Evolutionary conservation across 2,329 filamentous ascomycete species (phyloP).

Genomic region (Aotearoamyces nothofagi): DNA sequence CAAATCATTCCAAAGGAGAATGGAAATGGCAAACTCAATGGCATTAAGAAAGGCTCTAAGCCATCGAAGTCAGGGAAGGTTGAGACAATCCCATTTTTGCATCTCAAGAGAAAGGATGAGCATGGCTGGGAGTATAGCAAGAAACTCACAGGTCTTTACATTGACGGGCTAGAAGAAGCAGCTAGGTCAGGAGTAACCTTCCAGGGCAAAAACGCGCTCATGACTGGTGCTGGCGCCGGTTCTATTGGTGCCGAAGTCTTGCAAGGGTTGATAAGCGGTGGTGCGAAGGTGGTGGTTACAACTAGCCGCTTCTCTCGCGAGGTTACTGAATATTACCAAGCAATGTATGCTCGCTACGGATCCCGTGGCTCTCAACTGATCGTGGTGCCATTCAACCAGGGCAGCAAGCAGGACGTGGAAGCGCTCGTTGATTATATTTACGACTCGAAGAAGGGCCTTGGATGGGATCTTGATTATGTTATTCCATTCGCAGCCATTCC

Average conservation of each 20-base stretch:
- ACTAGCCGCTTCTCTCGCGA: slow-evolving; percentile 93
- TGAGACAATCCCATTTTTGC: slow-evolving; percentile 94
- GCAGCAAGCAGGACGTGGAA: slow-evolving; percentile 95
- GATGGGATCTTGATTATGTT: slow-evolving; percentile 95
- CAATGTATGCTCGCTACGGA: slow-evolving; percentile 92
- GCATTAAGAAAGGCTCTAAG: slow-evolving; percentile 38
- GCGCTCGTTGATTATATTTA: slow-evolving; percentile 93
- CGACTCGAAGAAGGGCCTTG: slow-evolving; percentile 86
- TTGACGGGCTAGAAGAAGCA: slow-evolving; percentile 81
- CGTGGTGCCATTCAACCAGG: slow-evolving; percentile 97
- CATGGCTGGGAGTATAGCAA: slow-evolving; percentile 99
- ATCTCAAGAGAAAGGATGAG: slow-evolving; percentile 84
- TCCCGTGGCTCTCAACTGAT: slow-evolving; percentile 91
- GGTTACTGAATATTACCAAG: slow-evolving; percentile 98
- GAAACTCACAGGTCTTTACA: slow-evolving; percentile 85
- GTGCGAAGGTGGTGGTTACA: slow-evolving; percentile 91
- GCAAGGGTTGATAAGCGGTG: slow-evolving; percentile 89
- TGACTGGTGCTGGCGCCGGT: slow-evolving; percentile 95
- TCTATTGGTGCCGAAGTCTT: slow-evolving; percentile 96
- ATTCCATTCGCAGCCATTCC: slow-evolving; percentile 95
- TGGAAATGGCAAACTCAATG: slow-evolving; percentile 35
- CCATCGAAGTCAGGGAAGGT: slow-evolving; percentile 68
- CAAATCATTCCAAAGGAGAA: slow-evolving; percentile 90
- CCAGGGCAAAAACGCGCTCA: slow-evolving; percentile 87
- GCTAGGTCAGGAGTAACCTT: slow-evolving; percentile 81